These are phyloP conservation scores for Penicillium egyptiacum DNA, from an alignment of 495 filamentous ascomycete species.

Conservation along the genomic window DNA sequence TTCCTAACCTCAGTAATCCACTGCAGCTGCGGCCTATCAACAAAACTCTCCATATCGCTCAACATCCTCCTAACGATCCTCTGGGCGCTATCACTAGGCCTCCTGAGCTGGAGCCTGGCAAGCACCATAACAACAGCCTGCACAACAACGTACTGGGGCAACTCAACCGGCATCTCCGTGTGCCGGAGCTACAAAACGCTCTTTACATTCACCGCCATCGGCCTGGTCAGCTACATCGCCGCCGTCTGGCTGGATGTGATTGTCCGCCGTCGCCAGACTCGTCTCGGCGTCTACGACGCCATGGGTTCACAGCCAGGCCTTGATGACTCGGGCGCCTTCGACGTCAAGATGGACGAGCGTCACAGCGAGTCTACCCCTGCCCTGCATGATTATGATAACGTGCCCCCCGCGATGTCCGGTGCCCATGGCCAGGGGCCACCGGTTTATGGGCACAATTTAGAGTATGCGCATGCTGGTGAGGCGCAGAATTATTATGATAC, in stretches of 20 bases:
- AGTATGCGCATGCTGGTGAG: constrained; percentile 30
- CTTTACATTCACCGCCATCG: constrained; percentile 60
- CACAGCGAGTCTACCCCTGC: constrained; percentile 17
- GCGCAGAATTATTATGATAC: constrained; percentile 33
- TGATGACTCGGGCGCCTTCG: constrained; percentile 26
- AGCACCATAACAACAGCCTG: constrained; percentile 60
- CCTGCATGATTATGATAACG: constrained; percentile 9
- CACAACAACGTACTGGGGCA: constrained; percentile 53
- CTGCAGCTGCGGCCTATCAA: constrained; percentile 56
- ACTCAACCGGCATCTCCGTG: constrained; percentile 57
- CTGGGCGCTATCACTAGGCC: constrained; percentile 57
- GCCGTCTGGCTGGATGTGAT: constrained; percentile 54
- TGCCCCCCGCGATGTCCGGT: constrained; percentile 5
- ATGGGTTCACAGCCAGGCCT: constrained; percentile 28
- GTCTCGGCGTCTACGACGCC: constrained; percentile 50
- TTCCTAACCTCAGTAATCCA: constrained; percentile 55
- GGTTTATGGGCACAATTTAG: constrained; percentile 10
- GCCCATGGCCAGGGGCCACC: neutral
- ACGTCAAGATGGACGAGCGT: constrained; percentile 37
- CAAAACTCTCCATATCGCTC: constrained; percentile 52
- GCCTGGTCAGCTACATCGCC: constrained; percentile 45
- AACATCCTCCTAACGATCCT: constrained; percentile 54
- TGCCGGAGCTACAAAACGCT: constrained; percentile 67
- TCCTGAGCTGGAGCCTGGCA: constrained; percentile 58
- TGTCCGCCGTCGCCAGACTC: constrained; percentile 43